Base-by-base conservation (phyloP, 768 basidiomycete genomes). In the Gautieria morchelliformis region DNA sequence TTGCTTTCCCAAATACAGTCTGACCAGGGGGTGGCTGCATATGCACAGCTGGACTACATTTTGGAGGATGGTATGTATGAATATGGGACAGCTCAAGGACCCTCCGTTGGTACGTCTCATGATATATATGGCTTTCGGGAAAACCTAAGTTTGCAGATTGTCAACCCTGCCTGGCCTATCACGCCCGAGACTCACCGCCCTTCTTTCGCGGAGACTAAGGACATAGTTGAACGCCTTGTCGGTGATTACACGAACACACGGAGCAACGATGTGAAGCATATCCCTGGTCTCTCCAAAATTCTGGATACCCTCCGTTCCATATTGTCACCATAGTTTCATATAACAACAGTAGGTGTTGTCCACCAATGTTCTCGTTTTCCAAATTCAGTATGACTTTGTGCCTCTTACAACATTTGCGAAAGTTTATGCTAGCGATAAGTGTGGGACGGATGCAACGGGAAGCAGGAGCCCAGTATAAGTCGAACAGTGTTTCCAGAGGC, bases 51-150 rank as follows among this genome's bases (percentile, higher is more conserved):
- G 56, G 56, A 27, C 15, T 15, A 49, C 35, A 22, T 57, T 57
- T 22, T 57, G 56, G 56, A 24, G 35, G 19, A 57, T 57, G 56
- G 35, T 57, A 27, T 7, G 10, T 20, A 33, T 48, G 20, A 57
- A 57, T 37, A 20, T 57, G 20, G 37, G 35, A 17, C 56, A 49
- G 35, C 42, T 15, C 11, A 33, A 49, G 11, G 48, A 47, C 24
- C n/a, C 30, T n/a, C 48, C 45, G 30, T 19, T 39, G 10, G 56
- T 57, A 35, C 22, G 24, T 33, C 17, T 30, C 15, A 7, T 22
- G 4, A 17, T 57, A 17, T 49, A 15, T 39, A 7, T 27, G 15
- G 6, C 7, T 6, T 40, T 52, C 35, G 20, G 14, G 30, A 30
- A 8, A 6, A 49, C 17, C 4, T n/a, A 4, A 6, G 20, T 40